These are phyloP conservation scores for Melampsora occidentalis DNA, from an alignment of 1,284 basidiomycete species.

Conservation along the genomic window DNA sequence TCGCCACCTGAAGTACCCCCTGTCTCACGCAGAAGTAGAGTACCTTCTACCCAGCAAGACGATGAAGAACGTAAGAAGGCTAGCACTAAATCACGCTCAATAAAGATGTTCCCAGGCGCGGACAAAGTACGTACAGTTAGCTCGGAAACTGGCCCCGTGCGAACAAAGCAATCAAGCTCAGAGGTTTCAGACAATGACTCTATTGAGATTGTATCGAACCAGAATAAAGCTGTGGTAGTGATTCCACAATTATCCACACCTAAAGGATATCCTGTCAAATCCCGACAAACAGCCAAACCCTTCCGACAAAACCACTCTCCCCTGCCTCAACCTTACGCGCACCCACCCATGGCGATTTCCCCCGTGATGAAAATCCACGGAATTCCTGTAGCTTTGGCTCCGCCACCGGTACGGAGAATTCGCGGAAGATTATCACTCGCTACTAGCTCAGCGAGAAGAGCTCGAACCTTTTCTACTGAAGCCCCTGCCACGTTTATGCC, in stretches of 20 bases:
- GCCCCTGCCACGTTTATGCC: neutral
- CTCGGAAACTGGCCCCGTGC: too few relatives aligned
- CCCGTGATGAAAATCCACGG: slow-evolving; percentile 1
- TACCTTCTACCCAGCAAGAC: too few relatives aligned
- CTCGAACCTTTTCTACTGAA: neutral
- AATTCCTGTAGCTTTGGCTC: neutral
- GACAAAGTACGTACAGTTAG: too few relatives aligned
- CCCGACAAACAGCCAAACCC: neutral
- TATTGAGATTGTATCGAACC: neutral
- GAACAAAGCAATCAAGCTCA: too few relatives aligned
- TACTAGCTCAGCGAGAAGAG: slow-evolving; percentile 35
- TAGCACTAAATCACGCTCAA: too few relatives aligned
- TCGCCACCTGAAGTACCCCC: too few relatives aligned
- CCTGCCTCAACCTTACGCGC: neutral
- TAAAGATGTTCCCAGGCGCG: too few relatives aligned
- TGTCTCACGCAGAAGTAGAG: too few relatives aligned
- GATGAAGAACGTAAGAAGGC: too few relatives aligned
- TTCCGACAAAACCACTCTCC: neutral
- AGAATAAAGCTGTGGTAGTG: neutral
- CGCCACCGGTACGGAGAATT: slow-evolving; percentile 6
- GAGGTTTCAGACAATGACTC: neutral
- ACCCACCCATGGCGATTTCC: neutral
- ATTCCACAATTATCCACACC: neutral
- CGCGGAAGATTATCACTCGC: slow-evolving; percentile 33
- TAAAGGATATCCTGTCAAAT: neutral